Evolutionary conservation across 768 basidiomycete genomes (phyloP).

Genomic region (Tremella fuciformis): DNA sequence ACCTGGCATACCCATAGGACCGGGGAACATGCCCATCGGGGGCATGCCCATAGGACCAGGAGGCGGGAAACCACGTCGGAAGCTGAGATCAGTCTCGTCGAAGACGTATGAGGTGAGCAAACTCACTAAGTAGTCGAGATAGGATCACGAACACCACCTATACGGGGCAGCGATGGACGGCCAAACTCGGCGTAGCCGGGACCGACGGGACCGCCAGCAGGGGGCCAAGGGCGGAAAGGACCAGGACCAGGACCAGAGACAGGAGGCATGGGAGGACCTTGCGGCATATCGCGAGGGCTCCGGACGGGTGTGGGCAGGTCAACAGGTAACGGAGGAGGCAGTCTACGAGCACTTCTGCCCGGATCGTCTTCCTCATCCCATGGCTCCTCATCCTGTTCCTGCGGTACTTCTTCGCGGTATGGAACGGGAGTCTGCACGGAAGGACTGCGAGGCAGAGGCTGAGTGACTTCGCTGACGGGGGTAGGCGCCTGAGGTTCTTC

Average conservation of each 20-base stretch:
- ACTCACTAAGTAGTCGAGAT: constrained; percentile 51
- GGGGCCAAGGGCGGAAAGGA: constrained; percentile 22
- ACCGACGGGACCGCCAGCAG: constrained; percentile 22
- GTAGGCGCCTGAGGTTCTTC: constrained; percentile 5
- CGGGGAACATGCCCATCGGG: constrained; percentile 44
- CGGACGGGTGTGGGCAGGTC: constrained; percentile 46
- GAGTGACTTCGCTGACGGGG: not conserved
- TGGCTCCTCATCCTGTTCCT: constrained; percentile 11
- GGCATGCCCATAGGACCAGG: constrained; percentile 41
- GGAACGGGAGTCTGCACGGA: constrained; percentile 25
- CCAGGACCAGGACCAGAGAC: not conserved
- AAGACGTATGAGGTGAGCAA: constrained; percentile 8
- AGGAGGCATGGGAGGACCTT: constrained; percentile 17
- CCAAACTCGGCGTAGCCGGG: constrained; percentile 44
- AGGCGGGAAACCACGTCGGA: constrained; percentile 48
- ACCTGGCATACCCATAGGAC: constrained; percentile 47
- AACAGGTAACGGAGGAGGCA: constrained; percentile 43
- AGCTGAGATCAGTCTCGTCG: constrained; percentile 18
- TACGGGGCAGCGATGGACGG: constrained; percentile 42
- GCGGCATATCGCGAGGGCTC: constrained; percentile 22
- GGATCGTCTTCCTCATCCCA: constrained; percentile 17
- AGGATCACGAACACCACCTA: constrained; percentile 50
- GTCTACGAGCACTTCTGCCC: constrained; percentile 13
- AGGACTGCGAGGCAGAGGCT: constrained; percentile 4
- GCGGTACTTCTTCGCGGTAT: constrained; percentile 17